Base-by-base conservation (phyloP, 192 early-diverging fungal genomes). In the Coemansia sp. region DNA sequence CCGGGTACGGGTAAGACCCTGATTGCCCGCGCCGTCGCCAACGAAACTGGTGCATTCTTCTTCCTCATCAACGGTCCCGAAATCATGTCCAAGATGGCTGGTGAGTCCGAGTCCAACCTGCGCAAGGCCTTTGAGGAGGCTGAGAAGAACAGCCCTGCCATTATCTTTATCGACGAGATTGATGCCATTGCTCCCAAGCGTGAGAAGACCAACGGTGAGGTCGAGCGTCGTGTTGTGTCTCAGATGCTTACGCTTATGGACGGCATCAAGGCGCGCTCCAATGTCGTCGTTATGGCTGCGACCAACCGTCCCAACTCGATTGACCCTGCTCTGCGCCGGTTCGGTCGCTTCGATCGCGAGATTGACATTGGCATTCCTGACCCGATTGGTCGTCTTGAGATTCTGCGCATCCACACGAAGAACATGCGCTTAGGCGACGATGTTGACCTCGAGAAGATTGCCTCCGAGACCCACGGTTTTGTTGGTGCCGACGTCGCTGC, bases 81-180 rank as follows among this genome's bases (percentile, higher is more conserved):
- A 71, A 98, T 99, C 70, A 98, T 99, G 95, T 95, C 93, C 64
- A 98, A 98, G 82, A 99, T 99, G 96, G 94, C 96, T 37, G 96
- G 96, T 66, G 96, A 99, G 74, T 92, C 90, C 59, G 96, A 99
- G 82, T 89, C 86, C 51, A 99, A 99, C 70, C 66, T 99, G 65
- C 87, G 96, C 55, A 98, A 99, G 81, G 95, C 94, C 9, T 99
- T 99, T 59, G 95, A 98, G 64, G 96, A 99, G 72, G 96, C 96
- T 17, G 93, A 95, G 76, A 95, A 94, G 77, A 98, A 99, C 78
- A 86, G 87, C 61, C 96, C 96, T 8, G 86, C 95, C 55, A 98
- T 99, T 53, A 90, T 99, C 58, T 99, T 99, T 49, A 99, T 99
- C 71, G 97, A 99, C 71, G 97, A 99, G 66, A 93, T 99, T 57